Evolutionary conservation across 495 filamentous ascomycete species (phyloP), one percentile per base, ranked within the genome.

Genomic region (Corynascus novoguineensis): DNA sequence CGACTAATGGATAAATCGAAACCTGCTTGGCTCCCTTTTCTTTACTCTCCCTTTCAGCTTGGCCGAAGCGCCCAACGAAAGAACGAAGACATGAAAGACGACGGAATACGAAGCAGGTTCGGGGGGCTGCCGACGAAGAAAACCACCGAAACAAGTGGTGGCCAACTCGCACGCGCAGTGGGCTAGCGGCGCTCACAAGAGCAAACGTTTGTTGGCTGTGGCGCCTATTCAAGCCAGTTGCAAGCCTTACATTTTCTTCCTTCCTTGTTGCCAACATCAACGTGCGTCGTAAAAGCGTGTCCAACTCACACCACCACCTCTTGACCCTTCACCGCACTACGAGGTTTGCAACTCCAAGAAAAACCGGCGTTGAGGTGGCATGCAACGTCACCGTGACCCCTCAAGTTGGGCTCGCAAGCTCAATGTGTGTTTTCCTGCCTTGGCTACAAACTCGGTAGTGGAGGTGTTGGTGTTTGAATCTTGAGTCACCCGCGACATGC

Each of bases 321-420:
- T 32, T 29, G 29, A n/a, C n/a, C n/a, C n/a, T 38, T 31, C 24
- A 55, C 42, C 44, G 22, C 42, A 44, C n/a, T 11, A 2, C 32
- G 35, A 40, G 25, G 24, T 37, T 51, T 31, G 21, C n/a, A n/a
- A n/a, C n/a, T n/a, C n/a, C n/a, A n/a, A n/a, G n/a, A 53, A 45
- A 17, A 42, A 28, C 29, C 17, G 11, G 17, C 11, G 52, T 15
- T 34, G 31, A 41, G 37, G 53, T 31, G 53, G 42, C 32, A 55
- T 56, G 53, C 44, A 56, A 56, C 53, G 53, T 56, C 53, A 56
- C 19, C 53, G 44, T 21, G 10, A 22, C 34, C 44, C 53, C 45
- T 37, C 41, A 46, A 12, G 41, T 55, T 55, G 53, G 53, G 53
- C 45, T 48, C 29, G 28, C 52, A 22, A 25, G 1, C 7, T 1